Evolutionary conservation across 768 basidiomycete genomes (phyloP).

Genomic region (Tylopilus sp.): DNA sequence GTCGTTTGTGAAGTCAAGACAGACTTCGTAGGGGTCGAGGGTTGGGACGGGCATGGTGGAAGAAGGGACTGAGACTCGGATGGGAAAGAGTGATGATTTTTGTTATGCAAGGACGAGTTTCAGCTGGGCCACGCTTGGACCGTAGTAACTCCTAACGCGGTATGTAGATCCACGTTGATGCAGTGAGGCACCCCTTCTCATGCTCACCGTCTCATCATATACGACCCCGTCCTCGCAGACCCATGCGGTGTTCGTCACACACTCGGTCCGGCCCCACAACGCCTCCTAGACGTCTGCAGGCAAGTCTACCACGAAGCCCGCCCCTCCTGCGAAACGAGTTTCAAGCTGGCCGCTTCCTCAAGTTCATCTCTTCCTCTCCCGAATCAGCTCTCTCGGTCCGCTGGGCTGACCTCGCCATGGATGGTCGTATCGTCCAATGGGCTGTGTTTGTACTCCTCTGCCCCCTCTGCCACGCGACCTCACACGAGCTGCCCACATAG

Average conservation of each 20-base stretch:
- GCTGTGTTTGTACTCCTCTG: constrained; percentile 19
- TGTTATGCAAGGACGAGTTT: constrained; percentile 31
- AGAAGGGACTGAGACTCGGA: constrained; percentile 32
- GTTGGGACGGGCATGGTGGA: constrained; percentile 54
- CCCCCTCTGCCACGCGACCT: not conserved
- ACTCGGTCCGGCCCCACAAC: too few relatives aligned
- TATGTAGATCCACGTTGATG: constrained; percentile 23
- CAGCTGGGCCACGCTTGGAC: constrained; percentile 25
- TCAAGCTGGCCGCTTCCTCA: constrained; percentile 26
- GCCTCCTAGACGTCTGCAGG: too few relatives aligned
- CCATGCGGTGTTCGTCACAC: constrained; percentile 8
- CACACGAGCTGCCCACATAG: not conserved
- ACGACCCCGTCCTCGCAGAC: constrained; percentile 14
- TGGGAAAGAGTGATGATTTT: constrained; percentile 27
- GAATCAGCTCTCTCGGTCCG: constrained; percentile 23
- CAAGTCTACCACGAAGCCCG: too few relatives aligned
- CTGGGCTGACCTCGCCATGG: constrained; percentile 40
- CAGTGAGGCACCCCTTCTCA: constrained; percentile 21
- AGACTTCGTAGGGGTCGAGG: constrained; percentile 55
- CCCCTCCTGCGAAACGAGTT: constrained; percentile 28
- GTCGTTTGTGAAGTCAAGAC: constrained; percentile 69
- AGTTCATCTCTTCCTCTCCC: not conserved
- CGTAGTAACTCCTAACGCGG: constrained; percentile 31
- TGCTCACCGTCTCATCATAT: too few relatives aligned
- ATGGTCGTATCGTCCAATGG: constrained; percentile 26